Evolutionary conservation across 139 green algal species (phyloP).

Genomic region (Chlamydomonas incerta): DNA sequence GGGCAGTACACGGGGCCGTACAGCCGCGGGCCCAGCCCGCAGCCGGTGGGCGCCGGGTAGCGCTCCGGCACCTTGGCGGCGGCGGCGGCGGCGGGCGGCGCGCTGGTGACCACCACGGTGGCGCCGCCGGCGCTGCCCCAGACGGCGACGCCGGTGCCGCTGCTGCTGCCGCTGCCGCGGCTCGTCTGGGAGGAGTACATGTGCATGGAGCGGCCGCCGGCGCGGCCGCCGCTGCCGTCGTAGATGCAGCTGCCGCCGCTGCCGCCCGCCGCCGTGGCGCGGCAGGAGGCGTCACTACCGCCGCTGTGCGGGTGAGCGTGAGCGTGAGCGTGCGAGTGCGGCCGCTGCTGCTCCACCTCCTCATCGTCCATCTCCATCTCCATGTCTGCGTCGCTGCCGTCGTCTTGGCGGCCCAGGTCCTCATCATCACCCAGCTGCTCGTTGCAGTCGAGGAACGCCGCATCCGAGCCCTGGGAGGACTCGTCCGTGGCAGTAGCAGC

Average conservation of each 20-base stretch:
- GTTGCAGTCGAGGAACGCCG: conserved; percentile 39
- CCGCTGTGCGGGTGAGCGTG: too few species aligned
- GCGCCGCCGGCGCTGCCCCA: neutral
- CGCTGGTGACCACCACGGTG: neutral
- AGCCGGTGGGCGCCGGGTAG: too few species aligned
- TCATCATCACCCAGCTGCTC: conserved; percentile 1
- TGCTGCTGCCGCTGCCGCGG: neutral
- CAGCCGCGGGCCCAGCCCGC: too few species aligned
- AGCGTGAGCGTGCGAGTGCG: too few species aligned
- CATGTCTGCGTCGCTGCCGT: neutral
- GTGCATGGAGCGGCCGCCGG: too few species aligned
- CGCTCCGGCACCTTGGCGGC: neutral
- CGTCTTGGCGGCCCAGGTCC: neutral
- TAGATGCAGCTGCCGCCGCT: neutral
- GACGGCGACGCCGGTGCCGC: neutral
- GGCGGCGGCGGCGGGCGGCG: neutral
- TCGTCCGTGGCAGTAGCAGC: neutral
- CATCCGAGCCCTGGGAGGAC: neutral
- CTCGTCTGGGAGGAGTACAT: neutral
- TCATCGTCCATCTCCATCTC: neutral
- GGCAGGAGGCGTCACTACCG: too few species aligned
- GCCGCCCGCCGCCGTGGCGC: too few species aligned
- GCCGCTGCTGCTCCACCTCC: too few species aligned
- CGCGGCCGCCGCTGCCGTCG: neutral
- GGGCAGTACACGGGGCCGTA: conserved; percentile 16